Conservation (phyloP, 2,329 filamentous ascomycete genomes). For the Aulographum hederae region DNA sequence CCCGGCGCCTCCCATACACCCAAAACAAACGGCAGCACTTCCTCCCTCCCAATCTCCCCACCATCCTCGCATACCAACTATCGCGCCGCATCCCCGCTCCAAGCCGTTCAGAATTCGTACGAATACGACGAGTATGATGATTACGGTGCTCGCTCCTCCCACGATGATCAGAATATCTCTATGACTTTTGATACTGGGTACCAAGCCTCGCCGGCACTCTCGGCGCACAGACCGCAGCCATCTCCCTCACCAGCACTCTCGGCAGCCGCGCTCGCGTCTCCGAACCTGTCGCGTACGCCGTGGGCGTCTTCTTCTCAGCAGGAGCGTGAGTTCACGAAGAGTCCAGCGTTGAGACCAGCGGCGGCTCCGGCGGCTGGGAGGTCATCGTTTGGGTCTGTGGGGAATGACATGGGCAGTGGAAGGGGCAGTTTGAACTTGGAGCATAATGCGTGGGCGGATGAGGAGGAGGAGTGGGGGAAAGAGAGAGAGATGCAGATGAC, state of each 20-base stretch:
- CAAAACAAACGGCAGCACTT: conserved; percentile 4
- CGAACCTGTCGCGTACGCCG: conserved; percentile 4
- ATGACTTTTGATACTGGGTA: conserved; percentile 26
- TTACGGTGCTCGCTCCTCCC: conserved; percentile 25
- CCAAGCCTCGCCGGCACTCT: conserved; percentile 8
- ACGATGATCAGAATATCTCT: conserved; percentile 14
- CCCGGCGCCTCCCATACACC: conserved; percentile 9
- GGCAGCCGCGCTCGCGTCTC: too few relatives aligned
- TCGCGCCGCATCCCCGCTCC: too few relatives aligned
- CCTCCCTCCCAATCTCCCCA: conserved; percentile 16
- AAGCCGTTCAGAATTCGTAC: conserved; percentile 18
- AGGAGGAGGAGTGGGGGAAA: conserved; percentile 25
- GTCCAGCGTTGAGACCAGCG: conserved; percentile 10
- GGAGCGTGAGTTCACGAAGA: conserved; percentile 5
- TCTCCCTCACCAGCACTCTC: conserved; percentile 9
- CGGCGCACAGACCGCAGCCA: too few relatives aligned
- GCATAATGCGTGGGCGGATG: conserved; percentile 29
- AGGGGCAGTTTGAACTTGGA: conserved; percentile 9
- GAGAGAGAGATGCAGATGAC: conserved; percentile 31
- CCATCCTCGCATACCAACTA: too few relatives aligned
- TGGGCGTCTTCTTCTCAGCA: conserved; percentile 5
- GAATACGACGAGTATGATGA: conserved; percentile 6
- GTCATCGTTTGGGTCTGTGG: conserved; percentile 6
- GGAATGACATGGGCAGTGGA: conserved; percentile 5
- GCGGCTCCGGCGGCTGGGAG: conserved; percentile 6